Evolutionary conservation across 164 flowering plant genomes (phyloP).

Genomic region (Saururus chinensis): DNA sequence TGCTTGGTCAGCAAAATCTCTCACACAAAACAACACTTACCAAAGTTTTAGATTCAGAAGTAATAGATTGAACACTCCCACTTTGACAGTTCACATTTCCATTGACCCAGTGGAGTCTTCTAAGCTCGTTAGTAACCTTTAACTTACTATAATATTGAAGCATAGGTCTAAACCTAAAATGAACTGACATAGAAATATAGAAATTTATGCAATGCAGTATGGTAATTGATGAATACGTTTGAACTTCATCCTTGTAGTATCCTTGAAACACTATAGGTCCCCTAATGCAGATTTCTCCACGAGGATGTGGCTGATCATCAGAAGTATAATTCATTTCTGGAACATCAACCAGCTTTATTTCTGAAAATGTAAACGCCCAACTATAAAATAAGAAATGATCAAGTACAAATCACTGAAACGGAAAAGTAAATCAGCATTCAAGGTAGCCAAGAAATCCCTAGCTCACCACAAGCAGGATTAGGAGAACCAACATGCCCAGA

Average conservation of each 20-base stretch:
- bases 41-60: not conserved
- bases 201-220: not conserved
- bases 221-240: constrained; percentile 43
- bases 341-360: constrained; percentile 88
- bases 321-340: constrained; percentile 96
- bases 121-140: too few species aligned
- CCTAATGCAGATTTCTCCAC: constrained; percentile 92
- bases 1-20: not conserved
- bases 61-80: not conserved
- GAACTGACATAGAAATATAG: too few species aligned
- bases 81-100: not conserved
- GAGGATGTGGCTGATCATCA: constrained; percentile 82
- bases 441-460: not conserved
- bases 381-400: not conserved
- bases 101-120: not conserved
- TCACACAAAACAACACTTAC: not conserved
- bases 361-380: constrained; percentile 25
- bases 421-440: not conserved
- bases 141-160: not conserved
- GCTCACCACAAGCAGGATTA: constrained; percentile 87
- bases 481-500: constrained; percentile 97
- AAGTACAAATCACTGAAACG: not conserved
- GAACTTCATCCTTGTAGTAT: constrained; percentile 84
- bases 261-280: constrained; percentile 86
- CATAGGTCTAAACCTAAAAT: not conserved